Percentiles rank a stretch among this genome's conserved stretches.
These are phyloP conservation scores for Aspergillus versicolor DNA, from an alignment of 2,329 filamentous ascomycete genomes.

Conservation along the genomic window DNA sequence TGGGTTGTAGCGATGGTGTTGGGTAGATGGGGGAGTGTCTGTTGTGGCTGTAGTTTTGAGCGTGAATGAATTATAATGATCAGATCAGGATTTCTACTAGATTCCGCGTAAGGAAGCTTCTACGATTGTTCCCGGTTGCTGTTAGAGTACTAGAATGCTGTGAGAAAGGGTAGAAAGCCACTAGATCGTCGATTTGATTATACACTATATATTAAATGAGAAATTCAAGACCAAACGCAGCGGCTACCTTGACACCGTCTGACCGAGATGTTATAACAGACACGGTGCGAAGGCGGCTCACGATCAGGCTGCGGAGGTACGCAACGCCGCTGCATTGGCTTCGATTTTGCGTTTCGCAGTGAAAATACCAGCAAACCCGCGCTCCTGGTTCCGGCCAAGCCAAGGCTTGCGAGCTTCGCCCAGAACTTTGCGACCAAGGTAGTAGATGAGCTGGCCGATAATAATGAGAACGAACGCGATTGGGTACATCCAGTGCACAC, in stretches of 20 bases:
- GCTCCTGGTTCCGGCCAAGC: slow-evolving; percentile 79
- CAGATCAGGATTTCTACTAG: too few species aligned
- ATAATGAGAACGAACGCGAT: slow-evolving; percentile 94
- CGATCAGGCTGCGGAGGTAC: not conserved
- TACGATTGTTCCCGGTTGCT: too few species aligned
- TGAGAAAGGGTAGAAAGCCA: not conserved
- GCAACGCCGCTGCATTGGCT: slow-evolving; percentile 9
- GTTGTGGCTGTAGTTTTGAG: too few species aligned
- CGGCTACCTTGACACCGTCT: not conserved
- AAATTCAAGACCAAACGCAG: not conserved
- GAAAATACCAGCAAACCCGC: slow-evolving; percentile 74
- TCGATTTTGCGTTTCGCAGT: slow-evolving; percentile 77
- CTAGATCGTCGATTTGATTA: not conserved
- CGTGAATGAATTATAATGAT: too few species aligned
- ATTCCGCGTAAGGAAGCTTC: too few species aligned
- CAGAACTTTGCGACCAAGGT: slow-evolving; percentile 75
- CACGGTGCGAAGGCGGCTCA: not conserved
- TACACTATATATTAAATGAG: not conserved
- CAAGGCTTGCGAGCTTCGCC: slow-evolving; percentile 62
- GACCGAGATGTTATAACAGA: not conserved
- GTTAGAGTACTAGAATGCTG: not conserved
- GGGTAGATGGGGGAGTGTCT: too few species aligned
- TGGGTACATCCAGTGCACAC: slow-evolving; percentile 87
- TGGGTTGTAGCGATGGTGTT: not conserved
- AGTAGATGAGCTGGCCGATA: slow-evolving; percentile 81